Evolutionary conservation across 192 early-diverging fungal genomes (phyloP).

Genomic region (Gryganskiella cystojenkinii): DNA sequence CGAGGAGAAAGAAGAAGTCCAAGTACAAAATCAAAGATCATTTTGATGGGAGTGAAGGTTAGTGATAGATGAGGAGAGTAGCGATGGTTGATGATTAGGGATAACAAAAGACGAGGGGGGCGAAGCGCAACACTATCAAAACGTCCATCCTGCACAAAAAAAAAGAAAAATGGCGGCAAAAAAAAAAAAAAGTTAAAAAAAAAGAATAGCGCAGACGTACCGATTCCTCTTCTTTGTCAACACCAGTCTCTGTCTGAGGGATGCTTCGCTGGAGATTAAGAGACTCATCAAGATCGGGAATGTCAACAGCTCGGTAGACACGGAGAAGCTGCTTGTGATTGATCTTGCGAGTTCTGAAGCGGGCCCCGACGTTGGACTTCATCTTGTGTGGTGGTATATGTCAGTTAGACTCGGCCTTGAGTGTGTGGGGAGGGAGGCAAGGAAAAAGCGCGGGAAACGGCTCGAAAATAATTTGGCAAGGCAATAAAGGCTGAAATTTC

Average conservation of each 20-base stretch:
- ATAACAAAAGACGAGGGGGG: too few relatives aligned
- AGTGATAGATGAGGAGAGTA: too few relatives aligned
- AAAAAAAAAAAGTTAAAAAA: slow-evolving; percentile 10
- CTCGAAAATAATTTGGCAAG: slow-evolving; percentile 1
- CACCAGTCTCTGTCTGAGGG: slow-evolving; percentile 87
- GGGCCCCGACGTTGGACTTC: slow-evolving; percentile 51
- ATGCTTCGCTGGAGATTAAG: slow-evolving; percentile 69
- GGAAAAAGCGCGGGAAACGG: not conserved
- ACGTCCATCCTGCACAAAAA: not conserved
- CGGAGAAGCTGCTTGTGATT: slow-evolving; percentile 85
- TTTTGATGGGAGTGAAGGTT: too few relatives aligned
- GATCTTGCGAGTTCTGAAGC: slow-evolving; percentile 89
- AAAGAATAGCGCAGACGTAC: slow-evolving; percentile 54
- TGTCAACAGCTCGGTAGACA: slow-evolving; percentile 84
- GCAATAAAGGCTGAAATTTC: slow-evolving; percentile 1
- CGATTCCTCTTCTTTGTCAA: slow-evolving; percentile 98
- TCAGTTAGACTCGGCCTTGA: too few relatives aligned
- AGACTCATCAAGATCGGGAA: slow-evolving; percentile 84
- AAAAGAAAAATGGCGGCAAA: slow-evolving; percentile 28
- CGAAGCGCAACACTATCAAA: too few relatives aligned
- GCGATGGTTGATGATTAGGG: too few relatives aligned
- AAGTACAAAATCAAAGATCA: too few relatives aligned
- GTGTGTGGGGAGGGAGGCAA: not conserved
- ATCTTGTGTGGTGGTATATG: too few relatives aligned
- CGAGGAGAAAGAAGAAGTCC: too few relatives aligned